A percentile compares a stretch with the other conserved stretches of the same genome.
Evolutionary conservation across 164 flowering plant species (phyloP).

Genomic region (Aristolochia fimbriata): DNA sequence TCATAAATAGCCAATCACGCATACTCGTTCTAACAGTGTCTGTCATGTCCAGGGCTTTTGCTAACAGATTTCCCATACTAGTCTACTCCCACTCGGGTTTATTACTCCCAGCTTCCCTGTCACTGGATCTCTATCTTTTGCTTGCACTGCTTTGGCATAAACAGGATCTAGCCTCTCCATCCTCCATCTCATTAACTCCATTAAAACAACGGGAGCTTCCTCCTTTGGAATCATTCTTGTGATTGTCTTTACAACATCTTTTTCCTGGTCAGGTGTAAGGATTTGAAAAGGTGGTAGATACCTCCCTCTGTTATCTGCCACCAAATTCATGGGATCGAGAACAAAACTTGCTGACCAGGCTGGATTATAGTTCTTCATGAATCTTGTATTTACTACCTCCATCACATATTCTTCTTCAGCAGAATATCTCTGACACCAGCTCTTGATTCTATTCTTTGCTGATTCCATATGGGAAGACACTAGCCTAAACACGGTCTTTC

Average conservation of each 20-base stretch:
- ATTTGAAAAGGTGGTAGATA: slow-evolving; percentile 60
- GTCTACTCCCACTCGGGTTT: slow-evolving; percentile 51
- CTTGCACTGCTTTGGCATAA: slow-evolving; percentile 64
- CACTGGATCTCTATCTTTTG: slow-evolving; percentile 39
- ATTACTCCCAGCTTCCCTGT: slow-evolving; percentile 60
- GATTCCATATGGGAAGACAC: slow-evolving; percentile 21
- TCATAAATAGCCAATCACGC: too few relatives aligned
- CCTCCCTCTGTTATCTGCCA: slow-evolving; percentile 41
- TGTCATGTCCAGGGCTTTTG: too few relatives aligned
- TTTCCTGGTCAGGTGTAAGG: slow-evolving; percentile 53
- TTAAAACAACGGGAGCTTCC: slow-evolving; percentile 50
- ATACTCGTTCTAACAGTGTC: too few relatives aligned
- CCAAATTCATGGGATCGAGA: slow-evolving; percentile 46
- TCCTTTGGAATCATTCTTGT: slow-evolving; percentile 40
- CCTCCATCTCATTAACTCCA: slow-evolving; percentile 79
- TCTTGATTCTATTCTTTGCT: slow-evolving; percentile 13
- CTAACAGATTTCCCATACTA: slow-evolving; percentile 60
- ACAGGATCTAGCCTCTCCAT: slow-evolving; percentile 57
- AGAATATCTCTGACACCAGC: slow-evolving; percentile 17
- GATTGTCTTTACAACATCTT: slow-evolving; percentile 51
- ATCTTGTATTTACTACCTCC: slow-evolving; percentile 19
- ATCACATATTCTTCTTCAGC: slow-evolving; percentile 16
- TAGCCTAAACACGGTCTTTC: slow-evolving; percentile 22
- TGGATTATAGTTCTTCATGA: slow-evolving; percentile 45
- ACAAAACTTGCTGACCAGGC: slow-evolving; percentile 66